Evolutionary conservation across 176 grass and related monocot species (phyloP).

Genomic region (Poa pratensis): DNA sequence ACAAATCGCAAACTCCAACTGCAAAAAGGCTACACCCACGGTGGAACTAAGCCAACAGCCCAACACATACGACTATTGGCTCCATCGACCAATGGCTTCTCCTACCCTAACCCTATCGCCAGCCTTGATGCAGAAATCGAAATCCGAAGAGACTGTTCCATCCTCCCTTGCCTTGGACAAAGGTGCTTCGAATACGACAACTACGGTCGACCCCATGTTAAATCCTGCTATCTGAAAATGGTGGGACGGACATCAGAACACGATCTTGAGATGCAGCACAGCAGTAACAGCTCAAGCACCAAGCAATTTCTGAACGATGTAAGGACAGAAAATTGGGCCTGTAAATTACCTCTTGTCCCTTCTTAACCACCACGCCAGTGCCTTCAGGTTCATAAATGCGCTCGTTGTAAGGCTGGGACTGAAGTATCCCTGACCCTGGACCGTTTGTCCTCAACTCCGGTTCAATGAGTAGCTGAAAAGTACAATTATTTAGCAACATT

Average conservation of each 20-base stretch:
- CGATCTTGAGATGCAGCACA: neutral
- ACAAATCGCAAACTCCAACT: neutral
- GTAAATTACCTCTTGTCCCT: slow-evolving; percentile 58
- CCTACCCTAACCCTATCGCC: slow-evolving; percentile 78
- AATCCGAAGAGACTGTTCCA: slow-evolving; percentile 35
- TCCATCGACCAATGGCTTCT: slow-evolving; percentile 79
- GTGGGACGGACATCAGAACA: slow-evolving; percentile 3
- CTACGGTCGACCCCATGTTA: slow-evolving; percentile 83
- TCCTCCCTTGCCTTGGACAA: slow-evolving; percentile 48
- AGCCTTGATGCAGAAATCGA: slow-evolving; percentile 63
- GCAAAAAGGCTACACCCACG: neutral
- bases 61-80: slow-evolving; percentile 38
- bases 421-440: slow-evolving; percentile 34
- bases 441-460: slow-evolving; percentile 67
- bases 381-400: slow-evolving; percentile 57
- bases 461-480: slow-evolving; percentile 65
- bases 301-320: neutral
- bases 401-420: slow-evolving; percentile 51
- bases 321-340: neutral
- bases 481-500: neutral
- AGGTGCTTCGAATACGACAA: slow-evolving; percentile 87
- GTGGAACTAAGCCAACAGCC: neutral
- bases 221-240: slow-evolving; percentile 66
- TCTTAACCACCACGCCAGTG: slow-evolving; percentile 59
- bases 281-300: neutral